Evolutionary conservation across 2,329 filamentous ascomycete species (phyloP), one percentile per base, ranked within the genome.

Genomic region (Aureobasidium melanogenum): DNA sequence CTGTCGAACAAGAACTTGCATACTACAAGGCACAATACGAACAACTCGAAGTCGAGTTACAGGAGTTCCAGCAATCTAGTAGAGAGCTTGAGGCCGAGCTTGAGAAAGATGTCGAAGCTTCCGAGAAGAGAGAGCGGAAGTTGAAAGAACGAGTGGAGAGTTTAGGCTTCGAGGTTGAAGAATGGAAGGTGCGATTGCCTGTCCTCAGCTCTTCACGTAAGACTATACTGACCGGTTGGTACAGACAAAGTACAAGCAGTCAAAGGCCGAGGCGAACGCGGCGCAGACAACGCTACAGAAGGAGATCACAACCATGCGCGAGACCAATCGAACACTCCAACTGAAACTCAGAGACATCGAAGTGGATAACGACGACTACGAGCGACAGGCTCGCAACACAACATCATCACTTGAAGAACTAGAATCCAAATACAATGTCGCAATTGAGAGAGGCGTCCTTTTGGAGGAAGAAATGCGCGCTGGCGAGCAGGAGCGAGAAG

Each of bases 21-120:
- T 97, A 94, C 83, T 99, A 97, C 84, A 99, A 99, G 80, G 77
- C 85, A 59, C 93, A 97, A 74, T 97, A 97, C 77, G 91, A 95
- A 76, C 86, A 91, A 72, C 83, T 99, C 39, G 94, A 97, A 76
- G 81, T 86, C 58, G 94, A 99, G 75, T 84, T 99, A 64, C 84
- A 89, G 64, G 94, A 99, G 70, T 99, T 99, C 73, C 90, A 96
- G 71, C 83, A 90, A 62, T 96, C 91, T 60, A 97, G 92, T 75
- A 89, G 91, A 73, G 94, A 97, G 74, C 82, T 99, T 32, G 94
- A 99, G 75, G 85, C 88, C 51, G 94, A 97, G 75, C 80, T 99
- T 58, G 94, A 99, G 76, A 95, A 92, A 79, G 94, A 99, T 73
- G 87, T 99, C 62, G 93, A 97, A 69, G 88, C 90, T 47, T 92